These are phyloP conservation scores for Lathyrus sativus DNA, from an alignment of 306 rosid genomes.

Conservation along the genomic window DNA sequence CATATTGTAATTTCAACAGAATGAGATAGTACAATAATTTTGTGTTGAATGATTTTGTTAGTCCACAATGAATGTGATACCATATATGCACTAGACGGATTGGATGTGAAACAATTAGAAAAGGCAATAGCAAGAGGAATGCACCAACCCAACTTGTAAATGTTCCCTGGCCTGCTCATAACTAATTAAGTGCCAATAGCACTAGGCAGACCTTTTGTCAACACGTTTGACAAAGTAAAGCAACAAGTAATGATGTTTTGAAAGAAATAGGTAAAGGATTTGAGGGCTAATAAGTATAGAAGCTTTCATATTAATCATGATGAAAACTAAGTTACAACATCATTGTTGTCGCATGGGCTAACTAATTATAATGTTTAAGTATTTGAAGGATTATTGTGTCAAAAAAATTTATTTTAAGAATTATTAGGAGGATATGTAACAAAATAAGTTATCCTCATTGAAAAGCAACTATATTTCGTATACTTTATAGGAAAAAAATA, in stretches of 20 bases:
- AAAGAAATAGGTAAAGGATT: slow-evolving; percentile 2
- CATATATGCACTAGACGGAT: neutral
- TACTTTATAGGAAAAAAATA: neutral
- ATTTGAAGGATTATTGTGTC: neutral
- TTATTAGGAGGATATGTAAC: no score
- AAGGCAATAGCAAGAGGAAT: slow-evolving; percentile 15
- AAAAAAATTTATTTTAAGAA: no score
- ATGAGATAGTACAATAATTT: no score
- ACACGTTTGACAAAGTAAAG: slow-evolving; percentile 47
- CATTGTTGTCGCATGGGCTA: neutral
- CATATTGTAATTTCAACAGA: no score
- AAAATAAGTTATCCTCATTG: no score
- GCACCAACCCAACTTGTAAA: slow-evolving; percentile 39
- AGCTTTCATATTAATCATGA: slow-evolving; percentile 33
- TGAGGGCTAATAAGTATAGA: slow-evolving; percentile 2
- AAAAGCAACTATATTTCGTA: neutral
- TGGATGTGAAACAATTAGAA: slow-evolving; percentile 26
- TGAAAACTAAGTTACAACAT: neutral
- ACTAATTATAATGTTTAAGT: slow-evolving; percentile 1
- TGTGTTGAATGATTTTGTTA: no score
- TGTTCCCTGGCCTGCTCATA: slow-evolving; percentile 27
- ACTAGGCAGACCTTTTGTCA: slow-evolving; percentile 35
- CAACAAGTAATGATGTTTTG: slow-evolving; percentile 40
- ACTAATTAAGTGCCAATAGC: slow-evolving; percentile 42
- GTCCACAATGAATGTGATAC: no score